phyloP scores from a whole-genome alignment of 805 yeast genomes.

The Candida railenensis region DNA sequence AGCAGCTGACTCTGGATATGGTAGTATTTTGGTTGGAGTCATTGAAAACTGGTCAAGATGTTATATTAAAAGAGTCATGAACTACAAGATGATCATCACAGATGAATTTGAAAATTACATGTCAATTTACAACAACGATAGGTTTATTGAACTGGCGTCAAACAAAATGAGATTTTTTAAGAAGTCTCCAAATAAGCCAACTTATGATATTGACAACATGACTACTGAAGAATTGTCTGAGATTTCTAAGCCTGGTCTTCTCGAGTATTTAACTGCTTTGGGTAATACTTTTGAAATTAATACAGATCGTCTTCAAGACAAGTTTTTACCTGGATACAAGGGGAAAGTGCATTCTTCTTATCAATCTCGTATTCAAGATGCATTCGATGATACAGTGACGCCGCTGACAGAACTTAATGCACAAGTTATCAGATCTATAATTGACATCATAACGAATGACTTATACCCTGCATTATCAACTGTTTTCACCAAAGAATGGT shows the following conservation, averaged over 20 bases:
- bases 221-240: slow-evolving; percentile 35
- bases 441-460: slow-evolving; percentile 72
- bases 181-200: slow-evolving; percentile 7
- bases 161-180: slow-evolving; percentile 36
- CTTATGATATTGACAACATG: slow-evolving; percentile 37
- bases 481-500: slow-evolving; percentile 72
- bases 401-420: slow-evolving; percentile 79
- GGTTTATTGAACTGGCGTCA: slow-evolving; percentile 43
- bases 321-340: slow-evolving; percentile 63
- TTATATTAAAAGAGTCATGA: slow-evolving; percentile 57
- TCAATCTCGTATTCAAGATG: slow-evolving; percentile 32
- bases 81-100: slow-evolving; percentile 58
- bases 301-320: slow-evolving; percentile 59
- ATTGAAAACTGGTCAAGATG: slow-evolving; percentile 66
- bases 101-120: slow-evolving; percentile 40
- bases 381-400: slow-evolving; percentile 48
- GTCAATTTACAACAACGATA: slow-evolving; percentile 41
- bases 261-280: slow-evolving; percentile 78
- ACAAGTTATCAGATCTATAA: slow-evolving; percentile 65
- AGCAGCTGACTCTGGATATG: slow-evolving; percentile 82
- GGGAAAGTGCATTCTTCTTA: slow-evolving; percentile 51
- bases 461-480: slow-evolving; percentile 57
- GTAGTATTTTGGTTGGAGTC: slow-evolving; percentile 75
- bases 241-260: slow-evolving; percentile 60
- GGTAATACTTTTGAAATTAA: slow-evolving; percentile 87